Conservation (phyloP, 208 protist species). For the Polymyxa betae region DNA sequence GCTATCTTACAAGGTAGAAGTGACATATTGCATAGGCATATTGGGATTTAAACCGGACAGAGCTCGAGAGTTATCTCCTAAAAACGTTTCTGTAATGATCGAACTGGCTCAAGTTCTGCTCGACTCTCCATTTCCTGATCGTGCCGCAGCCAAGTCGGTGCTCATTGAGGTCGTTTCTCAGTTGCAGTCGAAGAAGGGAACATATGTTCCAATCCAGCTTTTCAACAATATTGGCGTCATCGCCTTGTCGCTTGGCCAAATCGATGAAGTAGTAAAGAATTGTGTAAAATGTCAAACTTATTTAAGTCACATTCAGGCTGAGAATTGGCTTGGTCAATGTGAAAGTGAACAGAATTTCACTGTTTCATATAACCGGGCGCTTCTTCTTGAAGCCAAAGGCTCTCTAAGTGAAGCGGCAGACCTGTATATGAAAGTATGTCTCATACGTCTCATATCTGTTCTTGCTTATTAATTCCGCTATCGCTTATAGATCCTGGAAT, state of each 20-base stretch:
- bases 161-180: not conserved
- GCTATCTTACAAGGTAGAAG: not conserved
- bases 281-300: not conserved
- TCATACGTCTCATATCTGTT: not conserved
- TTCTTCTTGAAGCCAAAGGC: not conserved
- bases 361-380: not conserved
- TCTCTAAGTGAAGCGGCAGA: not conserved
- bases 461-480: too few species aligned
- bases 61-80: not conserved
- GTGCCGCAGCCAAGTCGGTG: not conserved
- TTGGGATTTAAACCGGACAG: not conserved
- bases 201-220: not conserved
- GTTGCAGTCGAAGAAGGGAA: not conserved
- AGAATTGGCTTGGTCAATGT: not conserved
- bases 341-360: not conserved
- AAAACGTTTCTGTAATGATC: not conserved
- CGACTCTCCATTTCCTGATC: not conserved
- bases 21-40: not conserved
- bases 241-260: not conserved
- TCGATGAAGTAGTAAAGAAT: not conserved
- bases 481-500: not conserved
- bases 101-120: constrained; percentile 29
- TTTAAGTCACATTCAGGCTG: not conserved
- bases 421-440: constrained; percentile 2
- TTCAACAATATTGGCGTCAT: constrained; percentile 34